Evolutionary conservation across 768 basidiomycete genomes (phyloP), one percentile per base, ranked within the genome.

Genomic region (Termitomyces sp.): DNA sequence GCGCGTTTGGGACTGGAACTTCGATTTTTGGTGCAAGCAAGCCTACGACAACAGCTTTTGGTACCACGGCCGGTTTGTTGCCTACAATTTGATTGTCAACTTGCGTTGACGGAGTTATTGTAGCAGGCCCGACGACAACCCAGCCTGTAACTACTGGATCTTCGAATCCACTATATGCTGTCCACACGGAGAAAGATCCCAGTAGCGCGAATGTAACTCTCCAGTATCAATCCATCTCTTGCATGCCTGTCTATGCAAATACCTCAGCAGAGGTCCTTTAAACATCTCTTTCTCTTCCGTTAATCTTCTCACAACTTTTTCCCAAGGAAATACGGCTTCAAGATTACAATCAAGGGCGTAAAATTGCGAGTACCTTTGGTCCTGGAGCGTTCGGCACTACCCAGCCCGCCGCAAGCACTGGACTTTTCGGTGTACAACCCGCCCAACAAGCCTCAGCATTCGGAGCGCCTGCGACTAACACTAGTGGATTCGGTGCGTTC

Each of bases 141-240:
- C 75, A 85, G 28, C 78, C 81, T 12, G 81, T 88, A 6, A 83
- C 85, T 1, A 85, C 83, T 14, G 92, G 93, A 40, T 80, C 89
- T 0, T 73, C 82, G 15, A 83, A 84, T 60, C 86, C 91, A 3
- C 69, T 81, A 3, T 94, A 86, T 65, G 67, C 69, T 44, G 71
- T 75, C 5, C 83, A 76, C 59, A 67, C 53, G 37, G 92, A 94
- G 66, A 91, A 91, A 63, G 92, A 94, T 41, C 63, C 72, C 30
- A 66, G 71, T 9, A 78, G 72, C 56, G 61, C 73, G 17, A 74
- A 51, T 50, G 56, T 71, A 12, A 81, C 74, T 5, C 74, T 87
- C 42, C 86, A 89, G 59, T 96, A 88, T 69, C 92, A 95, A 70
- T 81, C 85, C 38, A 92, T 93, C 53, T 81, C 86, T 17, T 86